Evolutionary conservation across 139 green algal genomes (phyloP).

Genomic region (Chlamydomonas applanata): DNA sequence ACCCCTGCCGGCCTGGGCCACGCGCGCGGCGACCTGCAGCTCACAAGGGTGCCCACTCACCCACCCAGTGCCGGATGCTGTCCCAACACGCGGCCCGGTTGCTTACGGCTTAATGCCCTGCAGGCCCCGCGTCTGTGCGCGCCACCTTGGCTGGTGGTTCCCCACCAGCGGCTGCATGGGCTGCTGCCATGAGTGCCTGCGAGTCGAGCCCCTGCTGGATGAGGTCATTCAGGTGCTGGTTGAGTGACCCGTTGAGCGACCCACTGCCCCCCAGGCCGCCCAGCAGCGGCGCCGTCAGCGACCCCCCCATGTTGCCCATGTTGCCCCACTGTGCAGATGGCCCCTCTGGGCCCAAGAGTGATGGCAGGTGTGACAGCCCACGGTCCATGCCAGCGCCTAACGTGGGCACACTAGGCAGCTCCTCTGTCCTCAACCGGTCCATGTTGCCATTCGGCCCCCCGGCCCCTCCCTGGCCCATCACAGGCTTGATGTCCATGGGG

Average conservation of each 20-base stretch:
- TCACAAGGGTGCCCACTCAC: too few species aligned
- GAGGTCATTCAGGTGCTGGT: constrained; percentile 1
- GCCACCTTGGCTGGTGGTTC: constrained; percentile 5
- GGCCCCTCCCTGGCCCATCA: too few species aligned
- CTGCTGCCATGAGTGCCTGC: not conserved
- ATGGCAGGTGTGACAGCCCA: not conserved
- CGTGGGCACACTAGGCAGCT: not conserved
- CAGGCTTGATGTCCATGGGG: too few species aligned
- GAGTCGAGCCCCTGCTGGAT: not conserved
- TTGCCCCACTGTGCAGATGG: not conserved
- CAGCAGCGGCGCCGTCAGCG: too few species aligned
- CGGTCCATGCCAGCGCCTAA: not conserved
- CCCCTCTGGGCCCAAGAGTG: not conserved
- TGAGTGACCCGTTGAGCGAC: constrained; percentile 1
- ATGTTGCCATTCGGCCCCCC: too few species aligned
- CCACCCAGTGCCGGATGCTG: too few species aligned
- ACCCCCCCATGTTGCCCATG: not conserved
- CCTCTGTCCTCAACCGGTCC: not conserved
- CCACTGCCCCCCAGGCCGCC: not conserved
- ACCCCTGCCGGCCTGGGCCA: too few species aligned
- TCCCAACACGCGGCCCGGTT: too few species aligned
- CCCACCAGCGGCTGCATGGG: not conserved
- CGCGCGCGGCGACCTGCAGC: too few species aligned
- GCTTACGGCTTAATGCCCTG: too few species aligned
- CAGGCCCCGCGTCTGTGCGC: not conserved